phyloP scores from a whole-genome alignment of 2,329 filamentous ascomycete genomes.

The Penicillium sp. region DNA sequence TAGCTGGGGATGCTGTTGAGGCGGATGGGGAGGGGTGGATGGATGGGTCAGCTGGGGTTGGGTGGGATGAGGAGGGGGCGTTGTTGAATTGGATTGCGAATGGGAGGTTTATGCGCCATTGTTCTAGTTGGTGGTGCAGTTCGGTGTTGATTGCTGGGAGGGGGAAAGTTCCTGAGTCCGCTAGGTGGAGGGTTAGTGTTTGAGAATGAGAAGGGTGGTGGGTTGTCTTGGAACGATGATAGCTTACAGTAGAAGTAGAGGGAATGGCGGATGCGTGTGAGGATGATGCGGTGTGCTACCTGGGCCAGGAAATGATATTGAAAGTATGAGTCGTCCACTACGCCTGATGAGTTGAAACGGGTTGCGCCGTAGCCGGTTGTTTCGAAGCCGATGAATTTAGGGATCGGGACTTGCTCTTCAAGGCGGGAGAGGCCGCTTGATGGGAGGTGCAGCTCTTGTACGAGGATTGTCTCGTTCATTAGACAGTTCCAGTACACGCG shows the following conservation, averaged over 20 bases:
- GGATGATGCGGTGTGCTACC: conserved; percentile 56
- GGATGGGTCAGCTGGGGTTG: conserved; percentile 22
- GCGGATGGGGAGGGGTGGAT: conserved; percentile 23
- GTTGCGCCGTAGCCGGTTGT: conserved; percentile 34
- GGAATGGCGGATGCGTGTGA: conserved; percentile 54
- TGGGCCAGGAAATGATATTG: conserved; percentile 59
- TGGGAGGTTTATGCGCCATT: conserved; percentile 55
- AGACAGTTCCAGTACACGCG: conserved; percentile 57
- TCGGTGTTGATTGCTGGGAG: conserved; percentile 52
- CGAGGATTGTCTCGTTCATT: conserved; percentile 57
- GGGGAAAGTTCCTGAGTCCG: conserved; percentile 46
- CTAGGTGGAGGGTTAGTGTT: conserved; percentile 16
- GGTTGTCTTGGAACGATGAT: not conserved
- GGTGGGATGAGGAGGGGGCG: conserved; percentile 13
- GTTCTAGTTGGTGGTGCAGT: conserved; percentile 56
- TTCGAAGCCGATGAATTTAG: conserved; percentile 52
- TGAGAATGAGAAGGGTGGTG: not conserved
- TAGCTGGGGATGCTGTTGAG: conserved; percentile 21
- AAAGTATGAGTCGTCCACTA: conserved; percentile 55
- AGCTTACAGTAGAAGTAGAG: conserved; percentile 50
- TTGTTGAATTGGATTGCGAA: conserved; percentile 48
- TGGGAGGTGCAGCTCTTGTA: conserved; percentile 55
- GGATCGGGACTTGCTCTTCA: conserved; percentile 54
- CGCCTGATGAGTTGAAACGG: conserved; percentile 32
- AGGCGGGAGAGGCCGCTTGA: conserved; percentile 52